phyloP scores from a whole-genome alignment of 2,329 filamentous ascomycete species.

The Pseudogymnoascus sp. region DNA sequence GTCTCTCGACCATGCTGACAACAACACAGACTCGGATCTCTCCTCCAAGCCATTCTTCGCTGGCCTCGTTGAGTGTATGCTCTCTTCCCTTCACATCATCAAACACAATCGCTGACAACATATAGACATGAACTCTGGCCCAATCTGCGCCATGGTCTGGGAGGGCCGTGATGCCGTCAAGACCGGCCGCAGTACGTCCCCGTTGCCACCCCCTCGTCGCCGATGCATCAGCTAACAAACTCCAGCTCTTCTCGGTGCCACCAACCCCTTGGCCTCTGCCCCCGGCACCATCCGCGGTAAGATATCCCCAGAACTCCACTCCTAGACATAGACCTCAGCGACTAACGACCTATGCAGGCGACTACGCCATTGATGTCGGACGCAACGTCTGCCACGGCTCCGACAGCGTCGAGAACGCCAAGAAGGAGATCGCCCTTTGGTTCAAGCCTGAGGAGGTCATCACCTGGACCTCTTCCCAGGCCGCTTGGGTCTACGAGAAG shows the following conservation, averaged over 20 bases:
- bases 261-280: constrained; percentile 90
- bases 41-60: constrained; percentile 93
- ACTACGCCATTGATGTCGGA: constrained; percentile 79
- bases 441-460: constrained; percentile 84
- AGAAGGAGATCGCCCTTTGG: constrained; percentile 99
- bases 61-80: constrained; percentile 82
- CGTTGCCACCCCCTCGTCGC: neutral
- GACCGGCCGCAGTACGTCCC: constrained; percentile 75
- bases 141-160: constrained; percentile 99
- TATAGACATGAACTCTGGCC: constrained; percentile 90
- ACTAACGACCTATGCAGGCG: constrained; percentile 41
- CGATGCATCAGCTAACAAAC: constrained; percentile 19
- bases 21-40: constrained; percentile 66
- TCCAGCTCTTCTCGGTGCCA: constrained; percentile 85
- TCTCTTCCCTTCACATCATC: constrained; percentile 13
- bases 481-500: constrained; percentile 98
- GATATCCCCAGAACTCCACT: constrained; percentile 59
- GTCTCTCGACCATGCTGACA: constrained; percentile 23
- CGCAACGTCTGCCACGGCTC: constrained; percentile 99
- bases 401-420: constrained; percentile 95
- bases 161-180: constrained; percentile 98
- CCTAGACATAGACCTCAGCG: constrained; percentile 48
- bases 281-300: constrained; percentile 98
- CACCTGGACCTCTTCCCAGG: constrained; percentile 74
- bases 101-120: constrained; percentile 23